Evolutionary conservation across 1,139 yeast genomes (phyloP).

Genomic region (Suzukiozyma palmioleophila): DNA sequence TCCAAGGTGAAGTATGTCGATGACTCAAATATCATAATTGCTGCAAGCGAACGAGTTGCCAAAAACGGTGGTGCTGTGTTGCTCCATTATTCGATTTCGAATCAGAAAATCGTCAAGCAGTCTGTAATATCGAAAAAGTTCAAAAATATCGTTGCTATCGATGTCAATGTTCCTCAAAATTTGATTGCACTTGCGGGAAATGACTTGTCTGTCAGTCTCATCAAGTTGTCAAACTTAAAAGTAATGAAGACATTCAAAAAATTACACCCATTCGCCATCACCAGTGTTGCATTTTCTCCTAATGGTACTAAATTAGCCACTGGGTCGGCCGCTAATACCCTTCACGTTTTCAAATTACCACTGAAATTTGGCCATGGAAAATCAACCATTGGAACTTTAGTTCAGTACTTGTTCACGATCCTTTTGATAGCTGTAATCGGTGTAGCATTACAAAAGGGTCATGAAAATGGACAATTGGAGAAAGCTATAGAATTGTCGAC

Average conservation of each 20-base stretch:
- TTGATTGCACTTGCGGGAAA: conserved; percentile 72
- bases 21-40: conserved; percentile 49
- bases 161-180: conserved; percentile 38
- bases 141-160: conserved; percentile 70
- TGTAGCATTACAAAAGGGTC: conserved; percentile 37
- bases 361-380: conserved; percentile 41
- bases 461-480: conserved; percentile 35
- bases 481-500: conserved; percentile 16
- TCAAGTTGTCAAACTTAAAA: conserved; percentile 49
- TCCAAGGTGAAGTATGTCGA: conserved; percentile 59
- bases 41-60: conserved; percentile 48
- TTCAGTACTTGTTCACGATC: conserved; percentile 38
- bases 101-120: conserved; percentile 39
- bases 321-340: conserved; percentile 76
- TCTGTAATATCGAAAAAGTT: conserved; percentile 48
- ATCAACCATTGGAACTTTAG: conserved; percentile 38
- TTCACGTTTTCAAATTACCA: conserved; percentile 62
- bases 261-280: conserved; percentile 78
- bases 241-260: conserved; percentile 48
- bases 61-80: conserved; percentile 32
- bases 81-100: conserved; percentile 39
- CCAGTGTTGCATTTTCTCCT: conserved; percentile 67
- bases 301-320: conserved; percentile 68
- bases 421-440: conserved; percentile 45
- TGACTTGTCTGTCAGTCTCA: conserved; percentile 60